Evolutionary conservation across 2,329 filamentous ascomycete genomes (phyloP), one percentile per base, ranked within the genome.

Genomic region (Verticillium nonalfalfae): DNA sequence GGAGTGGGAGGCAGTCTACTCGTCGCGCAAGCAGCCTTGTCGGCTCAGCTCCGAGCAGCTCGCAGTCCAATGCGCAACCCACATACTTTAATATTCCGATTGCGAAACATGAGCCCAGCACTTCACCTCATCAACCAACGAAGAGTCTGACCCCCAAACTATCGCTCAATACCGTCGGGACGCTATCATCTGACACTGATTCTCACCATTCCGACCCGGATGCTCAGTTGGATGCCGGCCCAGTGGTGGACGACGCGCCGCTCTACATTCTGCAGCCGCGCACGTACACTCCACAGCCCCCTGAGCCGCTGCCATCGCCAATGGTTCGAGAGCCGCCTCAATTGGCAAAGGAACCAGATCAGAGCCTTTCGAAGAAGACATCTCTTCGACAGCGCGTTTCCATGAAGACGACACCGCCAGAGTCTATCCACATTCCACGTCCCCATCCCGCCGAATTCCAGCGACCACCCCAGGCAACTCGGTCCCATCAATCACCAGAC

Each of bases 211-310:
- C 40, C 31, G 40, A 52, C 31, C 9, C 11, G 31, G 40, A 59
- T 34, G 36, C 39, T 33, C 39, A 55, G 10, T 59, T 45, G 2
- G 58, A 59, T 36, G 33, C 40, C 21, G 57, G 21, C 1, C 31
- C 57, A 15, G 62, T 60, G 11, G 63, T 68, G 14, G 70, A 72
- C 40, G 75, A 82, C 45, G 75, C 75, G 10, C 71, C 76, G 0
- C 67, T 85, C 1, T 85, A 79, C 62, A 75, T 86, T 26, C 73
- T 87, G 4, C 83, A 86, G 64, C 84, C 84, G 13, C 76, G 79
- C 38, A 85, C 82, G 0, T 86, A 86, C 66, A 85, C 82, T 0
- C 84, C 84, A 0, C 75, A 78, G 58, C 78, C 77, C 4, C 76
- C 79, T 0, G 74, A 78, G 11, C 81, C 81, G 2, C 67, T 79